Conservation (phyloP, 768 basidiomycete genomes). For the Lentinula raphanica region DNA sequence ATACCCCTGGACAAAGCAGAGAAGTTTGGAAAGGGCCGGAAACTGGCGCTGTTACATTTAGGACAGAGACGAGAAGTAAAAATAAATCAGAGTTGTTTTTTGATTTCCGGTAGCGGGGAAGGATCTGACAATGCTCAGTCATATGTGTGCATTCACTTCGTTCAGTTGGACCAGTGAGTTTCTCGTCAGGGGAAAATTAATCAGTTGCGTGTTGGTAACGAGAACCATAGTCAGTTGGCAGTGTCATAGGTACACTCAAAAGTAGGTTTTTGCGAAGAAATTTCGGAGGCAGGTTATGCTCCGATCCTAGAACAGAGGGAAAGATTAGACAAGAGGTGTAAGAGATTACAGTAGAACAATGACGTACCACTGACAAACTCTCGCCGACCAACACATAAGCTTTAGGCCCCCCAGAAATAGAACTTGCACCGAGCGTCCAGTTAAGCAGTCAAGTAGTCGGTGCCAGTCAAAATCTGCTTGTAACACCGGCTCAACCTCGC, state of each 20-base stretch:
- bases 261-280: background rate
- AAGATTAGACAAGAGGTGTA: background rate
- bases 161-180: too few relatives aligned
- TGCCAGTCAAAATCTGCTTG: background rate
- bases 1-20: too few relatives aligned
- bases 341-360: too few relatives aligned
- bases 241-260: background rate
- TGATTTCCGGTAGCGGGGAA: too few relatives aligned
- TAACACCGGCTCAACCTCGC: background rate
- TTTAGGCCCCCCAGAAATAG: background rate
- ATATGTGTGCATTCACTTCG: too few relatives aligned
- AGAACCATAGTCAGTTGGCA: background rate
- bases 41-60: too few relatives aligned
- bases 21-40: background rate
- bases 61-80: too few relatives aligned
- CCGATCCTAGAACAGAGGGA: background rate
- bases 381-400: background rate
- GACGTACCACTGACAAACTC: too few relatives aligned
- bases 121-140: too few relatives aligned
- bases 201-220: background rate
- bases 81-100: too few relatives aligned
- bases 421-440: too few relatives aligned
- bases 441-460: too few relatives aligned
- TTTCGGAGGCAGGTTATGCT: background rate
- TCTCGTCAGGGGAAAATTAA: background rate